Evolutionary conservation across 163 green algal genomes (phyloP).

Genomic region (Volvox carteri): DNA sequence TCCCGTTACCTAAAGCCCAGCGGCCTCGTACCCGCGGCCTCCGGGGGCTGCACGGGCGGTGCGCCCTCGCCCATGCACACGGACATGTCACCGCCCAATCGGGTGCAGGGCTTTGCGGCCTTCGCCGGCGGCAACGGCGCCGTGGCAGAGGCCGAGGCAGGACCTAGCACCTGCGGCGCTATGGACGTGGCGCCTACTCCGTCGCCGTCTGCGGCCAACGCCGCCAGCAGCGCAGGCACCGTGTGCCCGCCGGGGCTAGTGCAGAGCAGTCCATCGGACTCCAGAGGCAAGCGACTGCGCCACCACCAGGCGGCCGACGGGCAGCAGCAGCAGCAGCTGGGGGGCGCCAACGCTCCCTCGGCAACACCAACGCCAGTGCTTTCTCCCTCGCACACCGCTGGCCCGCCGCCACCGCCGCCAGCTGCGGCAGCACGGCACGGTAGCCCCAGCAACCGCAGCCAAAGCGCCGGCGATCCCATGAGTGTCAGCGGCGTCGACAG

Average conservation of each 20-base stretch:
- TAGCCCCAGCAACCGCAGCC: slow-evolving; percentile 33
- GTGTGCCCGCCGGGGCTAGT: background rate
- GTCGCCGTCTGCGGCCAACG: background rate
- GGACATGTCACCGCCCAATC: background rate
- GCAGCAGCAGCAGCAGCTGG: background rate
- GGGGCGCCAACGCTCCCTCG: no score
- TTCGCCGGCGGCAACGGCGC: background rate
- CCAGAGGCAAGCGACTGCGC: slow-evolving; percentile 34
- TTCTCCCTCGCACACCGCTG: background rate
- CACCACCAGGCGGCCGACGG: background rate
- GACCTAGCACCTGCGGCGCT: background rate
- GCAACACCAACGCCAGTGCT: background rate
- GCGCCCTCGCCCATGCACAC: slow-evolving; percentile 26
- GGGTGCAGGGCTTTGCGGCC: background rate
- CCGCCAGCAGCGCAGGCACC: background rate
- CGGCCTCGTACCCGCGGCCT: background rate
- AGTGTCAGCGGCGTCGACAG: background rate
- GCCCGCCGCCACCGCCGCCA: background rate
- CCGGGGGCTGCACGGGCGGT: no score
- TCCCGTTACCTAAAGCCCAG: background rate
- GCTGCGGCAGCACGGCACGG: background rate
- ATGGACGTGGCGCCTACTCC: background rate
- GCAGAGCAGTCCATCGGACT: slow-evolving; percentile 13
- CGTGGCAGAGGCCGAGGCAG: background rate
- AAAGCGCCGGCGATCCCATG: slow-evolving; percentile 29